Conservation (phyloP, 768 basidiomycete genomes). For the Peribolospora kevripleyi region DNA sequence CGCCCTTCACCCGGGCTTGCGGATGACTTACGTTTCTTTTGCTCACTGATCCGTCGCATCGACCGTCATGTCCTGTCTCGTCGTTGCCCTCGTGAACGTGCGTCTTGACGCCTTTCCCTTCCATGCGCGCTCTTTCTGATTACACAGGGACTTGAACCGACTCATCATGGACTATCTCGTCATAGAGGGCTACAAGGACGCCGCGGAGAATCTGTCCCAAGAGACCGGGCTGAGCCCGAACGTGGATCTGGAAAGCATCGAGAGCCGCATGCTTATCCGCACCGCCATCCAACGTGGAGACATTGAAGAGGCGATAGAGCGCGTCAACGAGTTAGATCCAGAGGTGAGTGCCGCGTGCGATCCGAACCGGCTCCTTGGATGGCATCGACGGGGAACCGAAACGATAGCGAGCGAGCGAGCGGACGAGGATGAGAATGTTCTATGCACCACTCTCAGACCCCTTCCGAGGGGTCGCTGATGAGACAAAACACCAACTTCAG, state of each 20-base stretch:
- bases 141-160: constrained; percentile 61
- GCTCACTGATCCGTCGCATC: constrained; percentile 12
- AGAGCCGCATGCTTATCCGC: constrained; percentile 79
- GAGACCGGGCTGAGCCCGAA: constrained; percentile 50
- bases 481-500: constrained; percentile 62
- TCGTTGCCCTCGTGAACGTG: not conserved
- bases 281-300: constrained; percentile 83
- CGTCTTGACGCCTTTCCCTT: constrained; percentile 14
- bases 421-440: constrained; percentile 55
- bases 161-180: constrained; percentile 95
- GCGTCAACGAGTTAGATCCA: constrained; percentile 83
- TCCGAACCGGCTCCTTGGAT: constrained; percentile 1
- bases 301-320: constrained; percentile 81
- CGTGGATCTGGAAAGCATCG: constrained; percentile 75
- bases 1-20: constrained; percentile 36
- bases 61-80: not conserved
- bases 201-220: constrained; percentile 78
- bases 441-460: constrained; percentile 98
- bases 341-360: constrained; percentile 41
- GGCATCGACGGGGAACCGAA: not conserved
- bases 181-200: constrained; percentile 87
- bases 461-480: constrained; percentile 49
- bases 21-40: constrained; percentile 50
- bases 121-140: not conserved
- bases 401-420: constrained; percentile 13